Percentiles rank a stretch among this genome's conserved stretches.
These are phyloP conservation scores for Carnegiea gigantea DNA, from an alignment of 179 eudicot species.

Conservation along the genomic window DNA sequence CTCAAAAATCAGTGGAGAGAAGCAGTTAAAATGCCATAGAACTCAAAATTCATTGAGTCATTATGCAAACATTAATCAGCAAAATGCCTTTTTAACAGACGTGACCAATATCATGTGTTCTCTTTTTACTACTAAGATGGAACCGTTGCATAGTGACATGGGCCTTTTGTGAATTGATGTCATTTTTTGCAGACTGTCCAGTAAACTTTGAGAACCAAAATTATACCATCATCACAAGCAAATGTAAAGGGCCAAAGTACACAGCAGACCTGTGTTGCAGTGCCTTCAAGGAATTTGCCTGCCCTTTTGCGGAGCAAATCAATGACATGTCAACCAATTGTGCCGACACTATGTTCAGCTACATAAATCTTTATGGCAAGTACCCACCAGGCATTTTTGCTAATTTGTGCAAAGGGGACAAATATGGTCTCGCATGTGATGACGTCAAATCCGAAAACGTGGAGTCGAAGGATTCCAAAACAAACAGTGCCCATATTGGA, in stretches of 20 bases:
- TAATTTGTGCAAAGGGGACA: slow-evolving; percentile 51
- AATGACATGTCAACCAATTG: slow-evolving; percentile 60
- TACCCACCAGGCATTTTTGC: slow-evolving; percentile 82
- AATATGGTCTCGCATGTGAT: slow-evolving; percentile 54
- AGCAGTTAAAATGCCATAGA: no score
- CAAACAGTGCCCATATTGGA: slow-evolving; percentile 22
- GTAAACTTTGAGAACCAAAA: slow-evolving; percentile 59
- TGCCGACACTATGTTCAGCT: slow-evolving; percentile 72
- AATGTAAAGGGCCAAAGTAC: slow-evolving; percentile 82
- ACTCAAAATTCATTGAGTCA: no score
- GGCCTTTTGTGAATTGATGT: background rate
- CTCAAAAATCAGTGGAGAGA: no score
- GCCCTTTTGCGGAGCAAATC: slow-evolving; percentile 48
- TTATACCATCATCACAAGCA: slow-evolving; percentile 76
- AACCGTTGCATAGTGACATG: no score
- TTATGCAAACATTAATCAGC: no score
- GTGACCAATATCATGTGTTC: no score
- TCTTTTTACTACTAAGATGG: no score
- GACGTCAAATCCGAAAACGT: background rate
- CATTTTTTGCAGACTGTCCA: slow-evolving; percentile 49
- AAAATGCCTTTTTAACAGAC: no score
- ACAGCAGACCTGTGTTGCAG: slow-evolving; percentile 45
- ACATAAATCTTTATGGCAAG: slow-evolving; percentile 70
- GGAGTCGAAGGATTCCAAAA: slow-evolving; percentile 16
- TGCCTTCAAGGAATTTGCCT: slow-evolving; percentile 60